Evolutionary conservation across 2,329 filamentous ascomycete species (phyloP).

Genomic region (Paecilomyces niveus): DNA sequence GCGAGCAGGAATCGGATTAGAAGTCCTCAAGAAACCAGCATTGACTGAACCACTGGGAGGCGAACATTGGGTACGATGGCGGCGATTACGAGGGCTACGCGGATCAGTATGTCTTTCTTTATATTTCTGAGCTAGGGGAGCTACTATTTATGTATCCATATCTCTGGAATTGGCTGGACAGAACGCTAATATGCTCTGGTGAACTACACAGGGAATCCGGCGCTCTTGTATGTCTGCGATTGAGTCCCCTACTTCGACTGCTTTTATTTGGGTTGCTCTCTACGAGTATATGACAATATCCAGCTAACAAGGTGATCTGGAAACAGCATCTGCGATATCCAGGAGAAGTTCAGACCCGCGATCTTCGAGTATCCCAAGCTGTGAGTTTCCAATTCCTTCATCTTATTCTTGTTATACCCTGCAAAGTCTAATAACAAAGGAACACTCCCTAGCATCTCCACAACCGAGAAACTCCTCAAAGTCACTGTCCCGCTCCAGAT

Average conservation of each 20-base stretch:
- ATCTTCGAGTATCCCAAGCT: conserved; percentile 83
- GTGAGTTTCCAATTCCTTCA: conserved; percentile 36
- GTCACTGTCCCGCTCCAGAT: conserved; percentile 50
- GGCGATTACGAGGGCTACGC: background rate
- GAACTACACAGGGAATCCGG: conserved; percentile 34
- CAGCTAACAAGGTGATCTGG: background rate
- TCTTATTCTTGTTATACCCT: conserved; percentile 1
- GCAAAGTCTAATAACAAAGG: background rate
- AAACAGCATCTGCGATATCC: conserved; percentile 79
- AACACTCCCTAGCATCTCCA: conserved; percentile 48
- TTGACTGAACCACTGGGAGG: background rate
- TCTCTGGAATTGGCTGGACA: background rate
- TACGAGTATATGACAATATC: background rate
- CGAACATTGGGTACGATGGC: background rate
- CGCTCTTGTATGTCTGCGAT: conserved; percentile 35
- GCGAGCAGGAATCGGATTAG: background rate
- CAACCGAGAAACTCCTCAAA: conserved; percentile 61
- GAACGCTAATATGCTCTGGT: background rate
- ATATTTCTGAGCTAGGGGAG: background rate
- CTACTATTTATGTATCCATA: background rate
- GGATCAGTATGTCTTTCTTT: background rate
- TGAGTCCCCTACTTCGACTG: background rate
- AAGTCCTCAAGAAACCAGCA: background rate
- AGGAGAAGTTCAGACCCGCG: conserved; percentile 80
- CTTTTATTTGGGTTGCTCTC: background rate